Evolutionary conservation across 768 basidiomycete genomes (phyloP).

Genomic region (Leccinum uliginosum): DNA sequence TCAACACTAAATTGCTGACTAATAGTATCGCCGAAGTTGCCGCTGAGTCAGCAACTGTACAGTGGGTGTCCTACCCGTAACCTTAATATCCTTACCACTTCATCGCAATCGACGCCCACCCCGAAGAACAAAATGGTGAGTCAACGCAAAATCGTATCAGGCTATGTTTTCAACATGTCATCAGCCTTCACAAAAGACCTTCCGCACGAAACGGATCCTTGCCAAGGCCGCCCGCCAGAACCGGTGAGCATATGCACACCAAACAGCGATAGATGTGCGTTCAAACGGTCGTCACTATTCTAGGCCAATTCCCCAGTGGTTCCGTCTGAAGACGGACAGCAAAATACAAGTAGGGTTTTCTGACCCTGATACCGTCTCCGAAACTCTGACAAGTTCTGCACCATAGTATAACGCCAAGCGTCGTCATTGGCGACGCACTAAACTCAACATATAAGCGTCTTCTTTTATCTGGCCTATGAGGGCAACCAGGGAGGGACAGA

Average conservation of each 20-base stretch:
- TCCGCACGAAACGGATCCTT: conserved; percentile 94
- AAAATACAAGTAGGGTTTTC: conserved; percentile 72
- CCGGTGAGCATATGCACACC: conserved; percentile 50
- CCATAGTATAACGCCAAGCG: conserved; percentile 88
- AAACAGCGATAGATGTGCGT: neutral
- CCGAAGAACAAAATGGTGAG: conserved; percentile 48
- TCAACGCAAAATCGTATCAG: neutral
- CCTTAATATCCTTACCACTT: conserved; percentile 28
- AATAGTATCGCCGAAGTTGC: conserved; percentile 4
- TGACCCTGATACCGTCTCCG: neutral
- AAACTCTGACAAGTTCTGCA: neutral
- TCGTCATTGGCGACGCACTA: conserved; percentile 98
- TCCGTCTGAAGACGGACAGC: conserved; percentile 93
- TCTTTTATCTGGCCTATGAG: conserved; percentile 1
- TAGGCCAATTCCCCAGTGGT: conserved; percentile 99
- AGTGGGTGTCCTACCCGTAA: conserved; percentile 28
- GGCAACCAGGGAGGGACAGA: conserved; percentile 3
- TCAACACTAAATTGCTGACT: neutral
- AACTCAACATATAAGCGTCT: conserved; percentile 82
- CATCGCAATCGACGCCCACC: conserved; percentile 29
- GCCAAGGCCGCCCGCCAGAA: conserved; percentile 97
- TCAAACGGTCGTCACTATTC: conserved; percentile 1
- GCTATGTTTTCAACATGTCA: conserved; percentile 2
- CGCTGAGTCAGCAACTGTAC: conserved; percentile 41
- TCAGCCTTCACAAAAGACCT: conserved; percentile 98